Conservation (phyloP, 306 rosid species). For the Cicer judaicum region DNA sequence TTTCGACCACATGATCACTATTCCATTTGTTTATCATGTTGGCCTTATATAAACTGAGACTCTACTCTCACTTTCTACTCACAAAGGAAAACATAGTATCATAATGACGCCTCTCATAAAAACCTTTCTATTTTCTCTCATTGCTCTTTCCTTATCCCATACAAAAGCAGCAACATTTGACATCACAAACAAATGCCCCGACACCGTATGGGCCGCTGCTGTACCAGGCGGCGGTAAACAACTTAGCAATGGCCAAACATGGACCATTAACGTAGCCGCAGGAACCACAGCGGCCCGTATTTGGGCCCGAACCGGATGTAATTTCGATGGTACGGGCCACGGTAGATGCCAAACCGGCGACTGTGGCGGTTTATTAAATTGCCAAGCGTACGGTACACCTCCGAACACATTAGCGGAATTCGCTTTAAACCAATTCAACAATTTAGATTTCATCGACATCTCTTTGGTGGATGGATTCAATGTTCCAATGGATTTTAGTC, state of each 20-base stretch:
- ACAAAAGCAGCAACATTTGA: slow-evolving; percentile 43
- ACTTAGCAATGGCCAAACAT: slow-evolving; percentile 28
- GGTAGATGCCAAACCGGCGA: slow-evolving; percentile 64
- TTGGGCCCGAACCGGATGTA: slow-evolving; percentile 71
- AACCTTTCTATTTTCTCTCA: background rate
- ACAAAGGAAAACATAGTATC: background rate
- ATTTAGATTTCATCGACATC: slow-evolving; percentile 53
- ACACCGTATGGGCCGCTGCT: slow-evolving; percentile 62
- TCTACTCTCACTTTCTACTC: background rate
- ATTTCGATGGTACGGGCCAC: slow-evolving; percentile 43
- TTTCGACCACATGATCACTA: too few species aligned
- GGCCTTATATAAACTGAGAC: background rate
- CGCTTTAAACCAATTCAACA: slow-evolving; percentile 45
- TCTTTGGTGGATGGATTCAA: slow-evolving; percentile 57
- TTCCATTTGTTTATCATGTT: too few species aligned
- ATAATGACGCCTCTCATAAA: background rate
- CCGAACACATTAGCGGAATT: slow-evolving; percentile 63
- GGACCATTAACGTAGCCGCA: slow-evolving; percentile 42
- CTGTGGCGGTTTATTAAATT: slow-evolving; percentile 51
- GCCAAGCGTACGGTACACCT: slow-evolving; percentile 51
- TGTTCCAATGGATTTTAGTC: slow-evolving; percentile 55
- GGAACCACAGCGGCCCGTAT: slow-evolving; percentile 51
- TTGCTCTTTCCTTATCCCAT: slow-evolving; percentile 1
- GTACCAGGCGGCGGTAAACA: slow-evolving; percentile 51
- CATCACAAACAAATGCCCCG: slow-evolving; percentile 52